Evolutionary conservation across 768 basidiomycete species (phyloP), one percentile per base, ranked within the genome.

Genomic region (Collybia mongolica): DNA sequence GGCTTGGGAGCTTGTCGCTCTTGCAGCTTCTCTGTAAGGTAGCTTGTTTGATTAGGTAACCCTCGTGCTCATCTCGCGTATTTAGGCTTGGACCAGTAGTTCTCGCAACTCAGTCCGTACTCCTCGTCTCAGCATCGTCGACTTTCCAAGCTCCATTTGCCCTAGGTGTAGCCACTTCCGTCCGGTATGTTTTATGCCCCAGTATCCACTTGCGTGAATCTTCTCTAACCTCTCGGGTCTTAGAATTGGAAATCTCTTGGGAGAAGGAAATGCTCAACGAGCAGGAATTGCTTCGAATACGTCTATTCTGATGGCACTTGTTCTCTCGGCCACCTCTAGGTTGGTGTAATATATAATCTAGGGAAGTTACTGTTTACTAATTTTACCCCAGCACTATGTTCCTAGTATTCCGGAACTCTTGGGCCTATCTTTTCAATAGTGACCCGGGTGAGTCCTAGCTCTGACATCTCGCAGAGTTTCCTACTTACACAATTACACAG

Each of bases 1-100:
- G 93, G 86, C 88, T 35, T 96, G 96, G 96, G 94, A 97, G 68
- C 77, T 93, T 5, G 68, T 89, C 26, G 86, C 84, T 19, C 70
- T 82, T 1, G 77, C 74, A 5, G 80, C 80, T 3, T 76, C 75
- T 53, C 57, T 77, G 72, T 77, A 54, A 52, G 74, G 64, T 17
- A 35, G 2, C 23, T 44, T 12, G 18, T 19, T 37, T 40, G 41
- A 7, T 40, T 39, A n/a, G 15, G 26, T 7, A 12, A 18, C 1
- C 28, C 19, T 18, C 14, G 23, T 23, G 37, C 24, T 42, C 6
- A 14, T 45, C 29, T 22, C 12, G 11, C 41, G n/a, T 6, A 26
- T 48, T 40, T 9, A 90, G 89, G 39, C 68, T 97, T 1, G 92
- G 95, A 1, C 84, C 95, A 1, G 77, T 82, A 5, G 72, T 81